phyloP scores from a whole-genome alignment of 192 early-diverging fungal species.

The Podila clonocystis region DNA sequence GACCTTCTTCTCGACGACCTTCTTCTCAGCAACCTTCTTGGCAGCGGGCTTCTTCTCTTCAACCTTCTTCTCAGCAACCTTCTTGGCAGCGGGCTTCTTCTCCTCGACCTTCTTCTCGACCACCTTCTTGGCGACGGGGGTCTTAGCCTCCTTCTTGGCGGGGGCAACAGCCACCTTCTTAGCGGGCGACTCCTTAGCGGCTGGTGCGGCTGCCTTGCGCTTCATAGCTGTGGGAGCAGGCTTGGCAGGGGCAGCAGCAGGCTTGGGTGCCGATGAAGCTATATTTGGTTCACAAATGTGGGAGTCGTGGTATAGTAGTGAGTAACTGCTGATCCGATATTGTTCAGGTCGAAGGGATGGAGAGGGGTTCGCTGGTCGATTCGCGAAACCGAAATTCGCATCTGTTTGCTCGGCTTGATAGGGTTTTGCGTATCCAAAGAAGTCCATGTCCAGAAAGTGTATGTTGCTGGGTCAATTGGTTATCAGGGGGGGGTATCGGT shows the following conservation, averaged over 20 bases:
- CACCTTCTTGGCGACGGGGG: conserved; percentile 41
- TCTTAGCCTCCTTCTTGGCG: conserved; percentile 47
- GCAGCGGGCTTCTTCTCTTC: conserved; percentile 37
- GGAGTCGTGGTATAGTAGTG: neutral
- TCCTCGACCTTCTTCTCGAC: neutral
- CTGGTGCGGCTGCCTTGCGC: conserved; percentile 39
- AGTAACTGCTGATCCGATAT: neutral
- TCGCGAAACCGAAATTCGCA: too few relatives aligned
- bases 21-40: conserved; percentile 32
- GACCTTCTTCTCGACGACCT: conserved; percentile 15
- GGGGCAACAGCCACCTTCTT: conserved; percentile 39
- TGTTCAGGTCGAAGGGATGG: too few relatives aligned
- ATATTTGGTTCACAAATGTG: neutral
- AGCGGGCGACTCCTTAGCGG: conserved; percentile 20
- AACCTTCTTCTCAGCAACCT: conserved; percentile 37
- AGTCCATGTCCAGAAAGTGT: too few relatives aligned
- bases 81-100: conserved; percentile 19
- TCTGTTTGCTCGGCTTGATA: too few relatives aligned
- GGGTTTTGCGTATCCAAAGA: too few relatives aligned
- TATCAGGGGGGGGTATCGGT: too few relatives aligned
- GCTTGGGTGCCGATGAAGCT: conserved; percentile 19
- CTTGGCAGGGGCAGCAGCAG: conserved; percentile 3
- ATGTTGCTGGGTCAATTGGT: too few relatives aligned
- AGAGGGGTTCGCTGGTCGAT: too few relatives aligned
- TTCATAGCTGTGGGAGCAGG: conserved; percentile 5